Evolutionary conservation across 805 yeast species (phyloP).

Genomic region (Pichia thaimueangensis): DNA sequence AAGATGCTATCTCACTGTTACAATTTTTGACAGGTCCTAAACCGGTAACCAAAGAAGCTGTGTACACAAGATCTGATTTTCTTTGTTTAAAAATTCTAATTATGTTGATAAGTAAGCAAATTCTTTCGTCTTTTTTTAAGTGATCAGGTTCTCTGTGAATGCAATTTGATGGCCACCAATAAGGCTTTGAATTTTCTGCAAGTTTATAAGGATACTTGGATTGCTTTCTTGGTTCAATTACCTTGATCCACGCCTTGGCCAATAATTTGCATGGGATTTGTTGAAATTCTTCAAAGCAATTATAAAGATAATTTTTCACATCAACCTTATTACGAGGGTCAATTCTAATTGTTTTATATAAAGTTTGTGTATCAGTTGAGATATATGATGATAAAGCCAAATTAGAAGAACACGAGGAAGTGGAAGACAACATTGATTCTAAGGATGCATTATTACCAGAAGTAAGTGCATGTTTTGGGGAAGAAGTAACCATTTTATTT

Average conservation of each 20-base stretch:
- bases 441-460: not conserved
- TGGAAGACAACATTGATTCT: not conserved
- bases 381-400: constrained; percentile 4
- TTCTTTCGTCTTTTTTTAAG: constrained; percentile 50
- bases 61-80: constrained; percentile 18
- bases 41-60: constrained; percentile 23
- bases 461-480: constrained; percentile 1
- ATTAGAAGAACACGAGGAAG: too few species aligned
- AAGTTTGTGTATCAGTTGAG: not conserved
- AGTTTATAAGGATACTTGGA: constrained; percentile 54
- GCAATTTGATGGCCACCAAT: constrained; percentile 64
- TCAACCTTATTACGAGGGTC: constrained; percentile 16
- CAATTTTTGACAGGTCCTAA: constrained; percentile 9
- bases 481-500: constrained; percentile 3
- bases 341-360: constrained; percentile 13
- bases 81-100: constrained; percentile 23
- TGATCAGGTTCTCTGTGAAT: constrained; percentile 73
- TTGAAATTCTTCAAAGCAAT: constrained; percentile 35
- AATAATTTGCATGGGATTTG: constrained; percentile 54
- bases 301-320: constrained; percentile 22
- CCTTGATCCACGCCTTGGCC: constrained; percentile 62
- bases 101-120: constrained; percentile 41
- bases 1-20: too few species aligned
- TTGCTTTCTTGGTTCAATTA: constrained; percentile 62
- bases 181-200: constrained; percentile 45